phyloP scores from a whole-genome alignment of 2,329 filamentous ascomycete genomes.

The Colletotrichum euphorbiae region DNA sequence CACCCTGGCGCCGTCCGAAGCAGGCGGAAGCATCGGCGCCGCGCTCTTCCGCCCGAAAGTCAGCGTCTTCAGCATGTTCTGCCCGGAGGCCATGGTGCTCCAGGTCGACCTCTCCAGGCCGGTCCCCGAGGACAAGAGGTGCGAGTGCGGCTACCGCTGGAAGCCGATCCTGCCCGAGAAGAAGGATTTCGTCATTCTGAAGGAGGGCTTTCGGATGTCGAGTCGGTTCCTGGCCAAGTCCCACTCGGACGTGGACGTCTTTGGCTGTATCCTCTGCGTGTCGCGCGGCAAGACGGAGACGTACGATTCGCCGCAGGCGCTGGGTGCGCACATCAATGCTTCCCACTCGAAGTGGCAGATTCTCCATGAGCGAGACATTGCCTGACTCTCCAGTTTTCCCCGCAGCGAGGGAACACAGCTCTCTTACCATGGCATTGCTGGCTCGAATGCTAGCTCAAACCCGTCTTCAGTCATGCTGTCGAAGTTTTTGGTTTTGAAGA shows the following conservation, averaged over 20 bases:
- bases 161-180: slow-evolving; percentile 27
- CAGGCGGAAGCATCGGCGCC: slow-evolving; percentile 6
- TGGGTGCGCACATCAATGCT: slow-evolving; percentile 52
- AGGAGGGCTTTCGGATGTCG: slow-evolving; percentile 55
- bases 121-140: slow-evolving; percentile 45
- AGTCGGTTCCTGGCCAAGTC: slow-evolving; percentile 55
- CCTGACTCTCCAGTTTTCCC: not conserved
- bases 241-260: slow-evolving; percentile 49
- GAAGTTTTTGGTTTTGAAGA: no score
- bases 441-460: no score
- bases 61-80: slow-evolving; percentile 55
- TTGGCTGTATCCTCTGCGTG: slow-evolving; percentile 55
- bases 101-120: slow-evolving; percentile 50
- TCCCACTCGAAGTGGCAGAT: slow-evolving; percentile 57
- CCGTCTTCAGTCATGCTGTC: no score
- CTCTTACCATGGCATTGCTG: no score
- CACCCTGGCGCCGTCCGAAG: slow-evolving; percentile 35
- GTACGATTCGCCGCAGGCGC: slow-evolving; percentile 46
- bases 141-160: slow-evolving; percentile 54
- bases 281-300: slow-evolving; percentile 50
- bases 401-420: no score
- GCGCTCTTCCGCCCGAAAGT: slow-evolving; percentile 46
- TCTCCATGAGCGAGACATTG: slow-evolving; percentile 50
- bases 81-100: slow-evolving; percentile 53
- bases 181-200: slow-evolving; percentile 45